phyloP scores from a whole-genome alignment of 768 basidiomycete species.

The Tephrocybe rancida region DNA sequence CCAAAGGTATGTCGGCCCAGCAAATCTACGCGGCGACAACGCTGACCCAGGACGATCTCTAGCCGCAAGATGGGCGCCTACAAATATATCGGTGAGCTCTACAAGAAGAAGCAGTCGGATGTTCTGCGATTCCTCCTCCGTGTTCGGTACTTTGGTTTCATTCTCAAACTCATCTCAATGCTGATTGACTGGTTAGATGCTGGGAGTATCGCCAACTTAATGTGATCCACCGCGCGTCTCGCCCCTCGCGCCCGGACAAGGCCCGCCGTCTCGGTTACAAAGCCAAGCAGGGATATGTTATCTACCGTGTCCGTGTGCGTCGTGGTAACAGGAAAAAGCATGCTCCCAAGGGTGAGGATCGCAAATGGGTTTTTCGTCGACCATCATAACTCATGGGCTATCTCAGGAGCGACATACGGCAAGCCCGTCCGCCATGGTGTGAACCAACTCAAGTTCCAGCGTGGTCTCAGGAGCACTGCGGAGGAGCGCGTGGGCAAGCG shows the following conservation, averaged over 20 bases:
- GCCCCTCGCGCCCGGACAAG: slow-evolving; percentile 98
- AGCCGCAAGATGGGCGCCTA: slow-evolving; percentile 85
- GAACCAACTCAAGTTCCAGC: slow-evolving; percentile 98
- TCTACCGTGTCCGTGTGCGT: slow-evolving; percentile 97
- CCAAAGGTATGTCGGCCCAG: slow-evolving; percentile 32
- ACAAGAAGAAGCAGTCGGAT: slow-evolving; percentile 98
- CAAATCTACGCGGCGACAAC: neutral
- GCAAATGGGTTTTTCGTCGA: neutral
- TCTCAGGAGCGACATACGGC: slow-evolving; percentile 91
- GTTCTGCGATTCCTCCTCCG: slow-evolving; percentile 97
- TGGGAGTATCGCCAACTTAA: slow-evolving; percentile 99
- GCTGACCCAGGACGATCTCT: slow-evolving; percentile 12
- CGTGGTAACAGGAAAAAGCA: slow-evolving; percentile 99
- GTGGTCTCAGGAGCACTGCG: slow-evolving; percentile 88
- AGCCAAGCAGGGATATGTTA: slow-evolving; percentile 98
- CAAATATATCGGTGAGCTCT: slow-evolving; percentile 96
- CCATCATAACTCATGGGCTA: neutral
- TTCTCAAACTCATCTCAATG: neutral
- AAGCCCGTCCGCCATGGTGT: slow-evolving; percentile 99
- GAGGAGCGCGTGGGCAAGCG: slow-evolving; percentile 98
- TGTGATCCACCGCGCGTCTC: slow-evolving; percentile 97
- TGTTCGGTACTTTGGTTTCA: slow-evolving; percentile 71
- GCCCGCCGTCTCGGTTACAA: slow-evolving; percentile 99
- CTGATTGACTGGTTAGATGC: slow-evolving; percentile 54
- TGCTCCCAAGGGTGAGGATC: slow-evolving; percentile 92